Percentiles rank a stretch among this genome's conserved stretches.
phyloP scores from a whole-genome alignment of 805 yeast species.

The Pichia nakasei region DNA sequence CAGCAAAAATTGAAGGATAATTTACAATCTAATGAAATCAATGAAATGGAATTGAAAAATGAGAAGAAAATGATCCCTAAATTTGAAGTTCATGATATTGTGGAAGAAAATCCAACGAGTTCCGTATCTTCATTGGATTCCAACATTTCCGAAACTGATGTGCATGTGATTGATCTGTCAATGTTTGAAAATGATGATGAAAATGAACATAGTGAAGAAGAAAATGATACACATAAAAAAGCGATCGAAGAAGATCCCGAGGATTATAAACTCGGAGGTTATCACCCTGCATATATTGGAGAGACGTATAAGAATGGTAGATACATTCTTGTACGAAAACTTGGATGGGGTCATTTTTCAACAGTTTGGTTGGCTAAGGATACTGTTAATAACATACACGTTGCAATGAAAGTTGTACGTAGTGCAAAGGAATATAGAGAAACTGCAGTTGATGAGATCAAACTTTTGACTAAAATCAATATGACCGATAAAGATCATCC shows the following conservation, averaged over 20 bases:
- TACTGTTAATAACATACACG: slow-evolving; percentile 56
- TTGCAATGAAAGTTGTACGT: slow-evolving; percentile 90
- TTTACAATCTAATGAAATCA: slow-evolving; percentile 7
- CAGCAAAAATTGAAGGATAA: slow-evolving; percentile 7
- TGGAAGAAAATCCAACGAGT: neutral
- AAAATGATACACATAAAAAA: slow-evolving; percentile 21
- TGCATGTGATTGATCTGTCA: slow-evolving; percentile 8
- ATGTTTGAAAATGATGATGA: slow-evolving; percentile 21
- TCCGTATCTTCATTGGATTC: neutral
- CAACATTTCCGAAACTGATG: slow-evolving; percentile 1
- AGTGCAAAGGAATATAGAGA: slow-evolving; percentile 87
- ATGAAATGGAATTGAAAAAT: slow-evolving; percentile 1
- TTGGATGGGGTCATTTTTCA: slow-evolving; percentile 99
- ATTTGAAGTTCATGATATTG: neutral
- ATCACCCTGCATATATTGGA: slow-evolving; percentile 89
- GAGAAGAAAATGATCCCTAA: neutral
- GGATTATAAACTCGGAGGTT: slow-evolving; percentile 90
- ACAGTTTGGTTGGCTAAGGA: slow-evolving; percentile 86
- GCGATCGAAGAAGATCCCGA: slow-evolving; percentile 72
- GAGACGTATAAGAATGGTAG: slow-evolving; percentile 65
- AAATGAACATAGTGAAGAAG: slow-evolving; percentile 25
- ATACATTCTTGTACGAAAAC: slow-evolving; percentile 74
- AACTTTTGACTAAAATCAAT: slow-evolving; percentile 58
- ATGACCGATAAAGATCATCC: slow-evolving; percentile 60
- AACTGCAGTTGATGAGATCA: slow-evolving; percentile 90